A percentile compares a stretch with the other conserved stretches of the same genome.
Conservation (phyloP, 176 grass and related monocot genomes). For the Rhipidocladum racemiflorum region DNA sequence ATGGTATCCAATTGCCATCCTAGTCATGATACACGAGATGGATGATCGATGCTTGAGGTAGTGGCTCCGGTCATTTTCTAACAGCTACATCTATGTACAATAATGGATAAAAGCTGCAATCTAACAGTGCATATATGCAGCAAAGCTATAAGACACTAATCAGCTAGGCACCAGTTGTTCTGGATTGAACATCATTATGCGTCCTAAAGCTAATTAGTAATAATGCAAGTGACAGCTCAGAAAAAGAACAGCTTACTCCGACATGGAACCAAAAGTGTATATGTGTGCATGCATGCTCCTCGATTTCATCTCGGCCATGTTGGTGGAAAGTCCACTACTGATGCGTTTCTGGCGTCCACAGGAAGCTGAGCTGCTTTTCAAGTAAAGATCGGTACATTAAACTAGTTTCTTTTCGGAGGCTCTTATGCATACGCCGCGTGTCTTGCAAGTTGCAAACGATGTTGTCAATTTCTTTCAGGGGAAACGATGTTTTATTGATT, state of each 20-base stretch:
- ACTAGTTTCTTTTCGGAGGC: no score
- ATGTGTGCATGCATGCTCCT: not conserved
- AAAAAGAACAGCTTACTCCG: not conserved
- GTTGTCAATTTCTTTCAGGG: not conserved
- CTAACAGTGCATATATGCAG: not conserved
- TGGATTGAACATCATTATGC: conserved; percentile 29
- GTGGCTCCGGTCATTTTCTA: conserved; percentile 21
- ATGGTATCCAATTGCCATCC: no score
- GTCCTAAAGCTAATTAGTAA: not conserved
- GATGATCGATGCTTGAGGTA: not conserved
- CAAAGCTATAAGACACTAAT: not conserved
- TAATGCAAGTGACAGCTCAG: not conserved
- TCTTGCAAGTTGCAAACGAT: not conserved
- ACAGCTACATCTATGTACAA: not conserved
- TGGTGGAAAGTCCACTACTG: conserved; percentile 36
- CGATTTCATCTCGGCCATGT: not conserved
- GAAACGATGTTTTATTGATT: not conserved
- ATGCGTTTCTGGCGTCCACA: not conserved
- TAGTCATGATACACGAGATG: not conserved
- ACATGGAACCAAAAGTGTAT: conserved; percentile 28
- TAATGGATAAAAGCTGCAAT: not conserved
- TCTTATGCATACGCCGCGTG: not conserved
- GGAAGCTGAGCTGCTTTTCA: not conserved
- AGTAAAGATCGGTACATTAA: no score
- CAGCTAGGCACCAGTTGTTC: not conserved